phyloP scores from a whole-genome alignment of 2,329 filamentous ascomycete species.

The Tolypocladium capitatum region DNA sequence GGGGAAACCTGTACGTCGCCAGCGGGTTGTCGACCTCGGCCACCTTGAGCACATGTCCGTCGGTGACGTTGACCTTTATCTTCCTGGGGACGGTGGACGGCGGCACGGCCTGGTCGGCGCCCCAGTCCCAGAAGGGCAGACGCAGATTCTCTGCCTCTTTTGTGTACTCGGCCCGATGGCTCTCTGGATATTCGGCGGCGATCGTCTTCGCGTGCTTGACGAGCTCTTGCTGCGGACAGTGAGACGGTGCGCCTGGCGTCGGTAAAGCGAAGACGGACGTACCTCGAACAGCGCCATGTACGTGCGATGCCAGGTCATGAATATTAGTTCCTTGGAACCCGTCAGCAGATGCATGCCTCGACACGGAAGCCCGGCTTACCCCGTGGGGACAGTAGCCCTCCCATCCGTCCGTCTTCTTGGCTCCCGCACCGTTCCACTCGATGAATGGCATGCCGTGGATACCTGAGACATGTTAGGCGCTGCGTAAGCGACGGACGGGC shows the following conservation, averaged over 20 bases:
- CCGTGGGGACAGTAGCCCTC: conserved; percentile 33
- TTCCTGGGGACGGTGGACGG: conserved; percentile 20
- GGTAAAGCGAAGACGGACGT: conserved; percentile 3
- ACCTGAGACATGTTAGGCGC: conserved; percentile 11
- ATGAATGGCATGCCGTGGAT: conserved; percentile 29
- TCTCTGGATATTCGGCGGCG: conserved; percentile 27
- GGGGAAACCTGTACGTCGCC: conserved; percentile 35
- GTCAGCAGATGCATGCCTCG: neutral
- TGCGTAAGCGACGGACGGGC: neutral
- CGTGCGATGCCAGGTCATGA: conserved; percentile 42
- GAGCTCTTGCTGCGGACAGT: conserved; percentile 33
- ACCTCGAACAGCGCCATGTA: conserved; percentile 43
- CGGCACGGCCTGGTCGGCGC: conserved; percentile 27
- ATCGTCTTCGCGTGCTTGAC: conserved; percentile 31
- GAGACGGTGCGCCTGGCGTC: conserved; percentile 1
- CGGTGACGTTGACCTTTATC: conserved; percentile 27
- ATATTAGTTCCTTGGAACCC: conserved; percentile 29
- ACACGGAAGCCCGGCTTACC: conserved; percentile 17
- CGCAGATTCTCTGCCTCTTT: conserved; percentile 32
- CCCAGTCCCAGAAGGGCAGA: conserved; percentile 44
- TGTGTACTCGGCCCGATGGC: conserved; percentile 22
- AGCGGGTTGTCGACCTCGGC: conserved; percentile 37
- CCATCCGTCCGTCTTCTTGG: conserved; percentile 15
- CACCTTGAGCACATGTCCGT: conserved; percentile 14
- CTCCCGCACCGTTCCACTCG: conserved; percentile 28